Percentiles rank a stretch among this genome's conserved stretches.
phyloP scores from a whole-genome alignment of 176 grass and related monocot genomes.

The Carex cristatella region DNA sequence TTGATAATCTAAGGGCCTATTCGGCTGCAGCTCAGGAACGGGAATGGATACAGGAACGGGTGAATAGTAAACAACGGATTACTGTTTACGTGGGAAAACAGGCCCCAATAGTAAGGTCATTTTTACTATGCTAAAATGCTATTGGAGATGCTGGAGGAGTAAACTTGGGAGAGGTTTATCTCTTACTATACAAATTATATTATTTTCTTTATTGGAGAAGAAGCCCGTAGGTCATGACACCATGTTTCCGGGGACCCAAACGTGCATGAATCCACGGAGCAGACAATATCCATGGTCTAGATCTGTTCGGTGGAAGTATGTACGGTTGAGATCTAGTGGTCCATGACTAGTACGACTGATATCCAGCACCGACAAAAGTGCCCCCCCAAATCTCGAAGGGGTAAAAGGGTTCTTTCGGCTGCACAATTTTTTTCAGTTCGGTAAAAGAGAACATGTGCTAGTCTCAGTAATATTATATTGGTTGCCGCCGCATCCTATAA shows the following conservation, averaged over 20 bases:
- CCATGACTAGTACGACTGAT: neutral
- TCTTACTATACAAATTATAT: no score
- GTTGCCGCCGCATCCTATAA: neutral
- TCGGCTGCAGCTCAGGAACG: no score
- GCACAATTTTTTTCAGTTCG: neutral
- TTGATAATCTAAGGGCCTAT: no score
- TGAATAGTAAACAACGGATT: no score
- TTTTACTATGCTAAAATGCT: neutral
- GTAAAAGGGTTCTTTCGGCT: neutral
- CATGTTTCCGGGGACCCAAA: neutral
- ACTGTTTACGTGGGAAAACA: no score
- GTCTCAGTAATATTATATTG: neutral
- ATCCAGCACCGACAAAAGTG: neutral
- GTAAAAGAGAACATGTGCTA: neutral
- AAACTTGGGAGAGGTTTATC: neutral
- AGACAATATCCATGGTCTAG: neutral
- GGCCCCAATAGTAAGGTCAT: neutral
- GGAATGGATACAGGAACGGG: no score
- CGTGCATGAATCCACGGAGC: neutral
- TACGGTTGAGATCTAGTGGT: neutral
- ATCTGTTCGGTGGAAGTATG: neutral
- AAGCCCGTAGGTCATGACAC: neutral
- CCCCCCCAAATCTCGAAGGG: no score
- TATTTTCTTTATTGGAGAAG: no score
- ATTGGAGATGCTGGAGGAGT: neutral